These are phyloP conservation scores for Lycium barbarum DNA, from an alignment of 257 asterid genomes.

Conservation along the genomic window DNA sequence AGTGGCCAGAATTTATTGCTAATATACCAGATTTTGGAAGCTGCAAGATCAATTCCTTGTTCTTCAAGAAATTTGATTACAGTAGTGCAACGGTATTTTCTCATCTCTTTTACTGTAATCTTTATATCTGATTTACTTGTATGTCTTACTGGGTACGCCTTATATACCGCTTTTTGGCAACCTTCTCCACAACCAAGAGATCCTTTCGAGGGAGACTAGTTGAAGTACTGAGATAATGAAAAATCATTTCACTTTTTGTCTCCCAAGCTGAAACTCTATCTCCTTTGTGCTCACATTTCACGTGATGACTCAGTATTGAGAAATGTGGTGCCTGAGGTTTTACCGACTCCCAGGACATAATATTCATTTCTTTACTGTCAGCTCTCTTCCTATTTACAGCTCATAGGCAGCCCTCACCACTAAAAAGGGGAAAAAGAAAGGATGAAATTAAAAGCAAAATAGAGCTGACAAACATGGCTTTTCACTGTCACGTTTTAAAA, in stretches of 20 bases:
- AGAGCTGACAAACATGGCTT: constrained; percentile 24
- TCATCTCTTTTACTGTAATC: constrained; percentile 14
- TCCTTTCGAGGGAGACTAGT: too few species aligned
- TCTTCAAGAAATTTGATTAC: constrained; percentile 91
- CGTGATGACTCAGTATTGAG: not conserved
- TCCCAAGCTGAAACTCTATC: not conserved
- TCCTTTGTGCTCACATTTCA: not conserved
- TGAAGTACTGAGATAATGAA: too few species aligned
- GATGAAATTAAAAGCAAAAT: not conserved
- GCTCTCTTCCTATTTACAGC: not conserved
- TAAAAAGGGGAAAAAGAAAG: not conserved
- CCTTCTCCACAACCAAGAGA: too few species aligned
- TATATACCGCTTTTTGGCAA: too few species aligned
- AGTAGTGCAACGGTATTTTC: constrained; percentile 77
- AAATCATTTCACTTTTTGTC: not conserved
- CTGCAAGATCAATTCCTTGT: constrained; percentile 70
- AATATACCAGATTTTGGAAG: constrained; percentile 68
- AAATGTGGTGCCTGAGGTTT: not conserved
- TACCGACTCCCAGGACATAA: constrained; percentile 5
- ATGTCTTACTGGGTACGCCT: too few species aligned
- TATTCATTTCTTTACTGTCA: not conserved
- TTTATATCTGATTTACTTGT: too few species aligned
- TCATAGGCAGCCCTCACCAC: not conserved
- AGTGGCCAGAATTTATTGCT: constrained; percentile 90
- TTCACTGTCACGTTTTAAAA: not conserved